These are phyloP conservation scores for Pontederia crassipes DNA, from an alignment of 176 grass and related monocot genomes.

Conservation along the genomic window DNA sequence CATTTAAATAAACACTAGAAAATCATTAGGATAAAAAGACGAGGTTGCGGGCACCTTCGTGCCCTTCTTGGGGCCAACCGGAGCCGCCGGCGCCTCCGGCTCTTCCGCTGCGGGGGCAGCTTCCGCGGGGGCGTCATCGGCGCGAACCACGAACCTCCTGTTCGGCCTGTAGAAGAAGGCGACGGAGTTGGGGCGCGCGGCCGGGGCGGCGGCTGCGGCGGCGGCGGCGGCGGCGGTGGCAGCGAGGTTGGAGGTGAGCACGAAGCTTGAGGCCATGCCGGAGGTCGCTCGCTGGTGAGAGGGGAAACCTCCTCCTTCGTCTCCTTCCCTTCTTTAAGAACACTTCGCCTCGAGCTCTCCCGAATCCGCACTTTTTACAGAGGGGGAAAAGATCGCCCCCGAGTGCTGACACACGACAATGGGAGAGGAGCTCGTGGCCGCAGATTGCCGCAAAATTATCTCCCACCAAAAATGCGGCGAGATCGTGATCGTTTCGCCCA, in stretches of 20 bases:
- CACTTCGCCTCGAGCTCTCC: not conserved
- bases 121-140: not conserved
- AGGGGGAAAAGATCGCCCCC: too few species aligned
- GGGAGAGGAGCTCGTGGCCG: not conserved
- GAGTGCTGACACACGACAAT: not conserved
- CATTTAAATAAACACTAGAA: not conserved
- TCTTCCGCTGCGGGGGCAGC: not conserved
- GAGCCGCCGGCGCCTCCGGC: not conserved
- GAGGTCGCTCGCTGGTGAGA: not conserved
- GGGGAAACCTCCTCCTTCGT: too few species aligned
- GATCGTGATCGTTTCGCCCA: not conserved
- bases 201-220: not conserved
- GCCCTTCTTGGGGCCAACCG: constrained; percentile 1
- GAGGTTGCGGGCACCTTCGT: not conserved
- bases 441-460: not conserved
- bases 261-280: constrained; percentile 2
- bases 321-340: too few species aligned
- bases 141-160: not conserved
- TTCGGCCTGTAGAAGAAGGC: not conserved
- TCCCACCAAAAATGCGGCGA: not conserved
- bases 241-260: not conserved
- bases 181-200: not conserved
- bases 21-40: not conserved
- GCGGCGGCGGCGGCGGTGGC: not conserved
- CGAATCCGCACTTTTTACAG: not conserved